phyloP scores from a whole-genome alignment of 2,329 filamentous ascomycete genomes.

The Penicillium sp. region DNA sequence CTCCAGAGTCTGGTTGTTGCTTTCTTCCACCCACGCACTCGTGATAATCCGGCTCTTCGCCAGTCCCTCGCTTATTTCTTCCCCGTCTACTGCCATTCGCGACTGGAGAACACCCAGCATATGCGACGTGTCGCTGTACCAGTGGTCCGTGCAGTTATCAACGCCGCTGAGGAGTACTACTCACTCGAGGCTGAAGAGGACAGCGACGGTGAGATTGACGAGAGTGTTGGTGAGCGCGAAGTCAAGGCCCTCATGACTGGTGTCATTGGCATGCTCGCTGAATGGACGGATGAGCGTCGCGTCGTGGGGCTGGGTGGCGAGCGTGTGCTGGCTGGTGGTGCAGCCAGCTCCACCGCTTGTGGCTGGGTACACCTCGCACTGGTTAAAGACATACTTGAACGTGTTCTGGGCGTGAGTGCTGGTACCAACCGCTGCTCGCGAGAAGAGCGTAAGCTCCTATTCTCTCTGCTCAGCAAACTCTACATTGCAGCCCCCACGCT shows the following conservation, averaged over 20 bases:
- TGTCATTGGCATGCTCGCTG: conserved; percentile 75
- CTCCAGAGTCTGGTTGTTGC: conserved; percentile 80
- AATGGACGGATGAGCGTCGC: conserved; percentile 94
- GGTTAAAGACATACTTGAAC: conserved; percentile 74
- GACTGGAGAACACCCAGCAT: conserved; percentile 76
- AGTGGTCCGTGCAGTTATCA: conserved; percentile 69
- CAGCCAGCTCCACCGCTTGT: conserved; percentile 60
- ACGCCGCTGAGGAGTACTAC: conserved; percentile 63
- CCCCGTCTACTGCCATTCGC: conserved; percentile 88
- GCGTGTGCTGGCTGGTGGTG: conserved; percentile 48
- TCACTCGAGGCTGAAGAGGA: conserved; percentile 72
- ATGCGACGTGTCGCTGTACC: conserved; percentile 76
- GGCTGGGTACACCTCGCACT: conserved; percentile 80
- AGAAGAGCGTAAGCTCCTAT: conserved; percentile 82
- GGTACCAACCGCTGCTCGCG: conserved; percentile 46
- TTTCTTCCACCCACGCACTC: conserved; percentile 86
- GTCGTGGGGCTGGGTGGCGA: conserved; percentile 62
- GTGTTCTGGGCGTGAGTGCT: conserved; percentile 58
- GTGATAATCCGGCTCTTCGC: conserved; percentile 75
- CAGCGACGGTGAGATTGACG: conserved; percentile 72
- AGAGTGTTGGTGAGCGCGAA: conserved; percentile 70
- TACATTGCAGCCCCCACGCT: conserved; percentile 69
- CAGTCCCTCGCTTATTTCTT: conserved; percentile 92
- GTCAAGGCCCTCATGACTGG: conserved; percentile 65
- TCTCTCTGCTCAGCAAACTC: conserved; percentile 78